Conservation (phyloP, 768 basidiomycete species). For the Cystobasidiopsis lactophilus region DNA sequence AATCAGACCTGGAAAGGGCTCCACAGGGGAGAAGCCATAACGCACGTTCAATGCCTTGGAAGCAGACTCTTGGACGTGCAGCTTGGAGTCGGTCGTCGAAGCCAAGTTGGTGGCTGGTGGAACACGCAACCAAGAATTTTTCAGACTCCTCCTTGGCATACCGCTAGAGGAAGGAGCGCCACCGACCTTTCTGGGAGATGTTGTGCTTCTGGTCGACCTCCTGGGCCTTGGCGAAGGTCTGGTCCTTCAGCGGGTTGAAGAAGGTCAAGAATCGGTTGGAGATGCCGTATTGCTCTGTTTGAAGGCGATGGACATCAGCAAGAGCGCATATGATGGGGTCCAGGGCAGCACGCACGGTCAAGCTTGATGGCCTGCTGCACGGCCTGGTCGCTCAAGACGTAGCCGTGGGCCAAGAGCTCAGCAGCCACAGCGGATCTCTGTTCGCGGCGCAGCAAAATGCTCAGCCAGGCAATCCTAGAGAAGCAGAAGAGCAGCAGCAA, state of each 20-base stretch:
- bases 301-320: constrained; percentile 53
- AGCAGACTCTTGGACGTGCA: constrained; percentile 2
- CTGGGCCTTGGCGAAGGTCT: constrained; percentile 1
- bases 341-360: constrained; percentile 23
- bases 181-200: not conserved
- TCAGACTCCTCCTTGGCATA: no score
- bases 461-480: constrained; percentile 12
- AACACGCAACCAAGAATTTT: no score
- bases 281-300: constrained; percentile 45
- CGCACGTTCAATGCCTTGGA: not conserved
- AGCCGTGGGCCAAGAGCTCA: constrained; percentile 81
- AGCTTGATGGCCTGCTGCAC: constrained; percentile 35
- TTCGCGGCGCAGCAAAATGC: not conserved
- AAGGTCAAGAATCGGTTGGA: constrained; percentile 63
- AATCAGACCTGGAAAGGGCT: no score
- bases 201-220: constrained; percentile 6
- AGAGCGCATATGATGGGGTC: constrained; percentile 11
- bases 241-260: constrained; percentile 45
- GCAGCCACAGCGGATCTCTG: constrained; percentile 44
- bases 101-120: constrained; percentile 1
- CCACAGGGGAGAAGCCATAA: no score
- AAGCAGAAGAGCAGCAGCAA: not conserved
- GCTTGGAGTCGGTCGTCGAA: constrained; percentile 6
- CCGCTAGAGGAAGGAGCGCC: no score
- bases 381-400: constrained; percentile 52